Evolutionary conservation across 164 flowering plant genomes (phyloP).

Genomic region (Cinnamomum micranthum): DNA sequence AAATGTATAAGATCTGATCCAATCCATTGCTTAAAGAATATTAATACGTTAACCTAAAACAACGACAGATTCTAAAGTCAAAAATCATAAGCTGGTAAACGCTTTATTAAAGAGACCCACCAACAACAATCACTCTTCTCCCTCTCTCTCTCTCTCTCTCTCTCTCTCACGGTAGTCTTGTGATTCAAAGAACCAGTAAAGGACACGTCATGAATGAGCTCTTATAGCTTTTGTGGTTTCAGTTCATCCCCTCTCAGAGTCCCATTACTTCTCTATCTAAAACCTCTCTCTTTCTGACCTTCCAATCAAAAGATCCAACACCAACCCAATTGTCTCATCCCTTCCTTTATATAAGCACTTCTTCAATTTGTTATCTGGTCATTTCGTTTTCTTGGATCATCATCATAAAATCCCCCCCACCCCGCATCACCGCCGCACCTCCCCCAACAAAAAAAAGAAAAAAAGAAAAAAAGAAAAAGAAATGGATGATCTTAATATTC

Average conservation of each 20-base stretch:
- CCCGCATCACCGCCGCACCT: too few species aligned
- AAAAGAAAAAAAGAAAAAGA: not conserved
- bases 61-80: not conserved
- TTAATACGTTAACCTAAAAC: too few species aligned
- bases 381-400: not conserved
- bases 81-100: conserved; percentile 4
- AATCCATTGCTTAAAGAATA: too few species aligned
- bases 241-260: conserved; percentile 3
- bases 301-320: not conserved
- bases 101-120: not conserved
- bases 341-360: conserved; percentile 1
- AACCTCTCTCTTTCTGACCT: not conserved
- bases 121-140: not conserved
- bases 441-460: too few species aligned
- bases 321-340: not conserved
- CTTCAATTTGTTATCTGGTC: not conserved
- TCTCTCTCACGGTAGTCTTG: conserved; percentile 2
- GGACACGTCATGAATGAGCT: not conserved
- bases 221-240: not conserved
- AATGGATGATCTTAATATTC: conserved; percentile 53
- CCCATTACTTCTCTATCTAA: not conserved
- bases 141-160: conserved; percentile 5
- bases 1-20: too few species aligned
- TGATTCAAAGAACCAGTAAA: not conserved
- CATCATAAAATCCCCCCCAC: too few species aligned